Evolutionary conservation across 2,329 filamentous ascomycete species (phyloP).

Genomic region (Cryphonectria radicalis): DNA sequence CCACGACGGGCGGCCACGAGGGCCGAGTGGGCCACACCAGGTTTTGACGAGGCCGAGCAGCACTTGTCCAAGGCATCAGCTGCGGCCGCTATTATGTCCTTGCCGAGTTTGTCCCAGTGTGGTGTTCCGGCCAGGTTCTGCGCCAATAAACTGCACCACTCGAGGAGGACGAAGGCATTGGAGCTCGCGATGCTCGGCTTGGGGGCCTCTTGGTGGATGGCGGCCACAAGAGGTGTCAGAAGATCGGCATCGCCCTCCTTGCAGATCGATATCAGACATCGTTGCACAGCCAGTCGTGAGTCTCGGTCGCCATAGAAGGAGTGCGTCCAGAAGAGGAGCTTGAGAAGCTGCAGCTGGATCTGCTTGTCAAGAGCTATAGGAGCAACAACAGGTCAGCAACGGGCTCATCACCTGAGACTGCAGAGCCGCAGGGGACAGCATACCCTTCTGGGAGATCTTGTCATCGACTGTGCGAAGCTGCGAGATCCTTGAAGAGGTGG

Average conservation of each 20-base stretch:
- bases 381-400: constrained; percentile 23
- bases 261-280: constrained; percentile 72
- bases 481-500: constrained; percentile 59
- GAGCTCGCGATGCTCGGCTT: constrained; percentile 78
- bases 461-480: constrained; percentile 62
- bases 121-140: constrained; percentile 67
- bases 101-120: constrained; percentile 66
- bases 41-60: constrained; percentile 66
- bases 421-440: constrained; percentile 30
- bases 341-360: constrained; percentile 61
- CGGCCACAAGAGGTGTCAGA: constrained; percentile 67
- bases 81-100: constrained; percentile 69
- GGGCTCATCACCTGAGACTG: constrained; percentile 3
- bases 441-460: constrained; percentile 59
- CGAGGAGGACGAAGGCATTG: constrained; percentile 85
- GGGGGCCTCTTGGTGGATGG: constrained; percentile 71
- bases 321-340: constrained; percentile 84
- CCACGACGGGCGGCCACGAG: constrained; percentile 79
- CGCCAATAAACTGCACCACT: constrained; percentile 85
- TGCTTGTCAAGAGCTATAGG: constrained; percentile 51
- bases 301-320: constrained; percentile 83
- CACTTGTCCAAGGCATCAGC: constrained; percentile 80
- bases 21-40: constrained; percentile 72
- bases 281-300: constrained; percentile 82
- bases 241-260: constrained; percentile 59